Evolutionary conservation across 2,329 filamentous ascomycete species (phyloP), one percentile per base, ranked within the genome.

Genomic region (Lithohypha guttulata): DNA sequence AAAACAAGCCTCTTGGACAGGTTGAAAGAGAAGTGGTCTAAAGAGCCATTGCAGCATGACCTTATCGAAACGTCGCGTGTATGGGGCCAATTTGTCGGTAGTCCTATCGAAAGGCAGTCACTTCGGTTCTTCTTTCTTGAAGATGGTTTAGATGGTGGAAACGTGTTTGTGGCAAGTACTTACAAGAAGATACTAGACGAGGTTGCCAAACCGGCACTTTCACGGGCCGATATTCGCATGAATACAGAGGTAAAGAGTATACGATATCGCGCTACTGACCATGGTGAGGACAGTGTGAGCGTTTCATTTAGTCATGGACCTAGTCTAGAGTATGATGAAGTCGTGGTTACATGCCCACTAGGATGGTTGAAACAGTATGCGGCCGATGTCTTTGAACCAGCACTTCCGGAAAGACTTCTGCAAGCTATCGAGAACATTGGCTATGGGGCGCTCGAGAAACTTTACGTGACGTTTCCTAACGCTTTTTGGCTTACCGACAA

Each of bases 401-500:
- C 56, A 0, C 57, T 73, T 2, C 65, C 68, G 1, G 23, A 48
- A 1, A 55, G 59, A 9, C 55, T 72, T 10, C 51, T 50, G 6
- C 50, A 58, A 18, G 69, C 70, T 15, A 69, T 73, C 31, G 53
- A 62, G 30, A 60, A 56, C 43, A 65, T 69, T 44, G 64, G 62
- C 19, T 69, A 66, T 45, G 66, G 66, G 42, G 53, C 57, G 13
- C 51, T 64, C 1, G 66, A 70, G 49, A 66, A 66, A 43, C 54
- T 70, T 13, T 71, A 70, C 55, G 69, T 85, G 28, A 81, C 71
- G 25, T 93, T 93, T 51, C 76, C 81, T 0, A 65, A 60, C 8
- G 76, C 84, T 0, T 93, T 87, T 56, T 93, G 86, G 85, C 64
- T 75, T 1, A 22, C 21, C 26, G 31, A 31, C n/a, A 14, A 11